Conservation (phyloP, 1,284 basidiomycete genomes). For the Lignosus rhinocerotis region DNA sequence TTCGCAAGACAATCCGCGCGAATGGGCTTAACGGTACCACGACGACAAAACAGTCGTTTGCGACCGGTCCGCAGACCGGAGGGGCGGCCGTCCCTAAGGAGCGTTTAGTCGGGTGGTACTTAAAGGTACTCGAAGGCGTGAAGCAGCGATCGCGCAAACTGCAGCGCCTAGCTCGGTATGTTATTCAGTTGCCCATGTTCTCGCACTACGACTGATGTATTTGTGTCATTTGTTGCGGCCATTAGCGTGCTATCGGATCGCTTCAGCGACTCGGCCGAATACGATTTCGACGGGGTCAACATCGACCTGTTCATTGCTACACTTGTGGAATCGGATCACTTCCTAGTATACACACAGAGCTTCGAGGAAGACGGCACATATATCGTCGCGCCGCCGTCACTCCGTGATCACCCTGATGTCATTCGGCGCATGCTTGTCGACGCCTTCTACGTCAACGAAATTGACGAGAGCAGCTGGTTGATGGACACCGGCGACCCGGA, state of each 20-base stretch:
- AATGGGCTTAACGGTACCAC: conserved; percentile 13
- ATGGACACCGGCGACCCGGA: conserved; percentile 53
- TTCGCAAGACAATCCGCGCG: conserved; percentile 18
- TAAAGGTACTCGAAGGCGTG: conserved; percentile 92
- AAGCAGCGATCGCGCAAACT: conserved; percentile 92
- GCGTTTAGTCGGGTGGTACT: conserved; percentile 88
- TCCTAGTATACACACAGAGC: conserved; percentile 90
- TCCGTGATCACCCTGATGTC: conserved; percentile 81
- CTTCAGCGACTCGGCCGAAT: conserved; percentile 96
- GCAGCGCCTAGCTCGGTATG: conserved; percentile 87
- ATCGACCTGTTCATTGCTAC: conserved; percentile 81
- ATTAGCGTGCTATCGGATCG: conserved; percentile 76
- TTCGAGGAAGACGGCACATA: conserved; percentile 95
- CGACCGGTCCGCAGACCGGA: conserved; percentile 22
- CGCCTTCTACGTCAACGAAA: conserved; percentile 78
- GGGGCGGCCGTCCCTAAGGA: conserved; percentile 66
- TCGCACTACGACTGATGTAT: neutral
- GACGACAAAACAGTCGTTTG: conserved; percentile 26
- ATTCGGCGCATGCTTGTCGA: conserved; percentile 84
- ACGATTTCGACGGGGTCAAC: conserved; percentile 79
- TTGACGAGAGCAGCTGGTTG: conserved; percentile 56
- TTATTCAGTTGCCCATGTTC: neutral
- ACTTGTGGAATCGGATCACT: conserved; percentile 87
- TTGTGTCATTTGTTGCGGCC: neutral
- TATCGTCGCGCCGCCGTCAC: conserved; percentile 83